Conservation (phyloP, 139 green algal genomes). For the Chlorella ohadii region DNA sequence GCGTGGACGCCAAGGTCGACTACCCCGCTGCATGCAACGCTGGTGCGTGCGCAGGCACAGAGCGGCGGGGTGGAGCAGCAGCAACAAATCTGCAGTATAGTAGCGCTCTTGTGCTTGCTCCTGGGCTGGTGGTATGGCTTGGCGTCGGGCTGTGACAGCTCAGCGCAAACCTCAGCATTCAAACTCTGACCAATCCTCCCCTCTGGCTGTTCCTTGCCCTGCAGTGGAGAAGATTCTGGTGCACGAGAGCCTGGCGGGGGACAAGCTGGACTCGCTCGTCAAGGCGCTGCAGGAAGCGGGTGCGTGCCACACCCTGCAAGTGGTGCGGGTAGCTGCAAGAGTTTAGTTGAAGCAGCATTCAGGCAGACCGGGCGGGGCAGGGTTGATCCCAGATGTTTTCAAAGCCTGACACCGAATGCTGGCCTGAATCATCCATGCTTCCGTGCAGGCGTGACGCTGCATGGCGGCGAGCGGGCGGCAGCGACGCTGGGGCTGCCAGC, state of each 20-base stretch:
- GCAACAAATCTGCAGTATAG: no score
- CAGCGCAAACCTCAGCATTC: no score
- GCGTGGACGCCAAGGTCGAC: constrained; percentile 94
- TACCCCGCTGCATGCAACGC: constrained; percentile 99
- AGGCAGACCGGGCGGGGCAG: not conserved
- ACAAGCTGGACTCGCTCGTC: constrained; percentile 56
- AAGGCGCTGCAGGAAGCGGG: constrained; percentile 65
- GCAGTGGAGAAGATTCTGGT: constrained; percentile 92
- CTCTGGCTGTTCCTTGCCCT: not conserved
- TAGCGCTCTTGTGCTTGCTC: no score
- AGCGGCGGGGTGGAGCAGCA: no score
- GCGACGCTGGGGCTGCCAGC: constrained; percentile 55
- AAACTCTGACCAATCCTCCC: not conserved
- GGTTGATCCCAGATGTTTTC: no score
- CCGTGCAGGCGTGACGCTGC: constrained; percentile 61
- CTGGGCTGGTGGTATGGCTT: no score
- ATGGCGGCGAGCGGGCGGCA: constrained; percentile 60
- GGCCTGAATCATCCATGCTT: no score
- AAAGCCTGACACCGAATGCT: no score
- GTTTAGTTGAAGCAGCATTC: not conserved
- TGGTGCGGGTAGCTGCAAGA: no score
- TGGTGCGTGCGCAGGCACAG: not conserved
- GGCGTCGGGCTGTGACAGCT: no score
- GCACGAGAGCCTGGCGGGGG: constrained; percentile 63
- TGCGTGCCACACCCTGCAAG: not conserved